phyloP scores from a whole-genome alignment of 2,329 filamentous ascomycete species.

The Clonostachys byssicola region DNA sequence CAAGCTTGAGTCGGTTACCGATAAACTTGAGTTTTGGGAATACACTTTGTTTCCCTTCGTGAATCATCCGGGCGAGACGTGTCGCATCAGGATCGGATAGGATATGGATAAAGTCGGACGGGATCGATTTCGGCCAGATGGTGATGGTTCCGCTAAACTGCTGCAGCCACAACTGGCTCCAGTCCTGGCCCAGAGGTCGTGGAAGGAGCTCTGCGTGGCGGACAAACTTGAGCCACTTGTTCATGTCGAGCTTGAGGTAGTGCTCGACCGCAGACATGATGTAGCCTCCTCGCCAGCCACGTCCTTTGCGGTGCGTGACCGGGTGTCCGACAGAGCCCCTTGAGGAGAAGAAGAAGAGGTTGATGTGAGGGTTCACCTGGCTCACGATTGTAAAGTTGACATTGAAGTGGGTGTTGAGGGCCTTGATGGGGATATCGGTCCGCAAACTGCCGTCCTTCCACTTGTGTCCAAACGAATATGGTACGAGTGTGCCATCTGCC shows the following conservation, averaged over 20 bases:
- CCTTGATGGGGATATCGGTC: slow-evolving; percentile 92
- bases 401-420: slow-evolving; percentile 94
- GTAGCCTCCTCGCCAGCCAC: slow-evolving; percentile 94
- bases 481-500: slow-evolving; percentile 69
- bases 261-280: slow-evolving; percentile 89
- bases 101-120: slow-evolving; percentile 81
- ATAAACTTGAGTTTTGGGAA: slow-evolving; percentile 94
- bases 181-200: slow-evolving; percentile 87
- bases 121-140: slow-evolving; percentile 82
- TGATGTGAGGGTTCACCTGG: slow-evolving; percentile 95
- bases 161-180: slow-evolving; percentile 95
- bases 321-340: slow-evolving; percentile 87
- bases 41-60: slow-evolving; percentile 81
- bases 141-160: slow-evolving; percentile 93
- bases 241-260: slow-evolving; percentile 92
- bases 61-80: slow-evolving; percentile 81
- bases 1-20: slow-evolving; percentile 79
- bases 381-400: slow-evolving; percentile 92
- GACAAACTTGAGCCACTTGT: slow-evolving; percentile 95
- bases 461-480: slow-evolving; percentile 96
- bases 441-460: slow-evolving; percentile 97
- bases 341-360: slow-evolving; percentile 97
- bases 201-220: slow-evolving; percentile 89
- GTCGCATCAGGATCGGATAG: slow-evolving; percentile 75
- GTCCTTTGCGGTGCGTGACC: slow-evolving; percentile 87